Conservation (phyloP, 176 grass and related monocot genomes). For the Areca catechu region DNA sequence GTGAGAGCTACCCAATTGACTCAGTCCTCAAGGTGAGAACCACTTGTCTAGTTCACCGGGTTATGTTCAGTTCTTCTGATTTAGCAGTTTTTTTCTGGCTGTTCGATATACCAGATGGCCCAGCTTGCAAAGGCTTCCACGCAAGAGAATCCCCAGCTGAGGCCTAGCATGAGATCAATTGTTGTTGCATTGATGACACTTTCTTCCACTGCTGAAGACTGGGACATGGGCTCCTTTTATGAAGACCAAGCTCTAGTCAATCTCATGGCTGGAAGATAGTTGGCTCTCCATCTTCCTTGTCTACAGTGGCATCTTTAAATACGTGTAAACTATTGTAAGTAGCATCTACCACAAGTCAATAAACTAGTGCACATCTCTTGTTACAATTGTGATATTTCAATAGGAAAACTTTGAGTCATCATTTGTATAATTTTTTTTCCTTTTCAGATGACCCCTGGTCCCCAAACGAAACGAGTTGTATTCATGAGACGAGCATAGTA, state of each 20-base stretch:
- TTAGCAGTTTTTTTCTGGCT: neutral
- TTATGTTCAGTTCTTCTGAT: neutral
- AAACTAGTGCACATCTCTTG: too few relatives aligned
- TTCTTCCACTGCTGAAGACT: conserved; percentile 63
- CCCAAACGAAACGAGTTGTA: too few relatives aligned
- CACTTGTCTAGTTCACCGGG: neutral
- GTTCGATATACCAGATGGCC: conserved; percentile 36
- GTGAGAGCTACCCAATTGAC: conserved; percentile 55
- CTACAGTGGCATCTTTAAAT: too few relatives aligned
- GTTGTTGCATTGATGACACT: conserved; percentile 75
- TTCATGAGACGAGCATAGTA: too few relatives aligned
- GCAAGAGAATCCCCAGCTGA: conserved; percentile 52
- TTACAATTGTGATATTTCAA: too few relatives aligned
- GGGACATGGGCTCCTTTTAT: conserved; percentile 56
- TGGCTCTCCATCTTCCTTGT: conserved; percentile 3
- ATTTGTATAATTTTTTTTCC: too few relatives aligned
- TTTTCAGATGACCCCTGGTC: too few relatives aligned
- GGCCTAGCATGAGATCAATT: conserved; percentile 70
- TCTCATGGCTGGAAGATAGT: conserved; percentile 66
- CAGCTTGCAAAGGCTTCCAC: conserved; percentile 72
- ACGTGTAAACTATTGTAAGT: too few relatives aligned
- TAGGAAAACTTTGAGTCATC: too few relatives aligned
- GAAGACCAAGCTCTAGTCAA: conserved; percentile 53
- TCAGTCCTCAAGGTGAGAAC: conserved; percentile 51
- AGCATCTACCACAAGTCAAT: too few relatives aligned